Conservation (phyloP, 257 asterid species). For the Gardenia jasminoides region DNA sequence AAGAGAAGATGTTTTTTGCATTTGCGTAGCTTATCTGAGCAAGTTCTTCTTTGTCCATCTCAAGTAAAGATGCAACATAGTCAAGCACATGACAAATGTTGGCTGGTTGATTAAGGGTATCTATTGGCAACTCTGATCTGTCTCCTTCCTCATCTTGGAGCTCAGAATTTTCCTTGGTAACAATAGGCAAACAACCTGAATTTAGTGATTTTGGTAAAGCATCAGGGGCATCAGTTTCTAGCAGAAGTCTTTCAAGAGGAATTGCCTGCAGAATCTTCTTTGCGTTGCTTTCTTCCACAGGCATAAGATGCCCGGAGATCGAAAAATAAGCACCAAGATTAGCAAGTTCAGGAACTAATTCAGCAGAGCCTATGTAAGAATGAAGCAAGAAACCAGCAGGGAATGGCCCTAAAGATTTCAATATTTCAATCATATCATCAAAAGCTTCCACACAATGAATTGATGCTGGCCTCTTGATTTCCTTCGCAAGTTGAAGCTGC, state of each 20-base stretch:
- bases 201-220: conserved; percentile 1
- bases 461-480: conserved; percentile 7
- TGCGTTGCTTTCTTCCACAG: background rate
- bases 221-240: conserved; percentile 16
- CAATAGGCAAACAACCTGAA: background rate
- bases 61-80: conserved; percentile 55
- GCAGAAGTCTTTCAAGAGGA: background rate
- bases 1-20: conserved; percentile 63
- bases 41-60: conserved; percentile 49
- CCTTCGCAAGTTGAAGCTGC: conserved; percentile 10
- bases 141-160: background rate
- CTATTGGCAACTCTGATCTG: conserved; percentile 7
- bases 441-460: conserved; percentile 16
- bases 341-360: conserved; percentile 3
- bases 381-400: conserved; percentile 9
- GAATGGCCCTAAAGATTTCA: conserved; percentile 5
- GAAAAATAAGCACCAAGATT: conserved; percentile 9
- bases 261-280: conserved; percentile 13
- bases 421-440: conserved; percentile 6
- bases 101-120: conserved; percentile 68
- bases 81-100: conserved; percentile 63
- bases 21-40: conserved; percentile 60
- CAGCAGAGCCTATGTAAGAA: background rate
- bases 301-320: conserved; percentile 14
- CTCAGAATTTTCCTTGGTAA: background rate